Conservation (phyloP, 1,284 basidiomycete genomes). For the Austroboletus niveus region DNA sequence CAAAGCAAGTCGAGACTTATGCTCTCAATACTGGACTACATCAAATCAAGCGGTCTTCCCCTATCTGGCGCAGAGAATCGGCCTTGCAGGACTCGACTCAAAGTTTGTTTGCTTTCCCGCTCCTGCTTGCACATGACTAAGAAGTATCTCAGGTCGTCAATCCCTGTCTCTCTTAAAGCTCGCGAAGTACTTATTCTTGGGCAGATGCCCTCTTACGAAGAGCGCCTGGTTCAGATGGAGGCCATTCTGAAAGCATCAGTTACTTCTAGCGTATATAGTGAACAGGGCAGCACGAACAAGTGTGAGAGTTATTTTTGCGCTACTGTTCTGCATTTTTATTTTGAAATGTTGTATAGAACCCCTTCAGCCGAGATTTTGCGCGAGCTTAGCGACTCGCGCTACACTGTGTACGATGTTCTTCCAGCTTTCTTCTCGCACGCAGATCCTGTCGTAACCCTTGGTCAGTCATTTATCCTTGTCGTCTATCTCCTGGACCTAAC, state of each 20-base stretch:
- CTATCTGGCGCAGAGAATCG: conserved; percentile 71
- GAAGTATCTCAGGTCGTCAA: conserved; percentile 64
- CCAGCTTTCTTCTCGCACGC: conserved; percentile 92
- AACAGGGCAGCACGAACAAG: conserved; percentile 69
- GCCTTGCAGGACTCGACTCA: conserved; percentile 82
- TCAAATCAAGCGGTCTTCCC: conserved; percentile 76
- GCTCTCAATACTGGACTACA: conserved; percentile 82
- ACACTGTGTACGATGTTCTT: conserved; percentile 97
- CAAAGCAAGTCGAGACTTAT: conserved; percentile 91
- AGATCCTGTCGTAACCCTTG: conserved; percentile 82
- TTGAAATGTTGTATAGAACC: conserved; percentile 41
- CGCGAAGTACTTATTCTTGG: conserved; percentile 96
- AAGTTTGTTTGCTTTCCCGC: conserved; percentile 50
- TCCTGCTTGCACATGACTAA: conserved; percentile 5
- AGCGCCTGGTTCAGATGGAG: conserved; percentile 94
- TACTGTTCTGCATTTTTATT: background rate
- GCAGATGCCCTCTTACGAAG: conserved; percentile 96
- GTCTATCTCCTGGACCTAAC: conserved; percentile 6
- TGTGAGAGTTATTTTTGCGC: conserved; percentile 25
- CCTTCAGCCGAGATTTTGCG: conserved; percentile 87
- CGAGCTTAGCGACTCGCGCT: conserved; percentile 94
- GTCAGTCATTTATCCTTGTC: conserved; percentile 39
- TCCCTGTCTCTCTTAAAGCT: conserved; percentile 90
- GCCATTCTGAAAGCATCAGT: conserved; percentile 88
- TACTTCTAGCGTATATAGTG: conserved; percentile 85